These are phyloP conservation scores for Saccharomyces hybrid DNA, from an alignment of 1,139 yeast genomes.

Conservation along the genomic window DNA sequence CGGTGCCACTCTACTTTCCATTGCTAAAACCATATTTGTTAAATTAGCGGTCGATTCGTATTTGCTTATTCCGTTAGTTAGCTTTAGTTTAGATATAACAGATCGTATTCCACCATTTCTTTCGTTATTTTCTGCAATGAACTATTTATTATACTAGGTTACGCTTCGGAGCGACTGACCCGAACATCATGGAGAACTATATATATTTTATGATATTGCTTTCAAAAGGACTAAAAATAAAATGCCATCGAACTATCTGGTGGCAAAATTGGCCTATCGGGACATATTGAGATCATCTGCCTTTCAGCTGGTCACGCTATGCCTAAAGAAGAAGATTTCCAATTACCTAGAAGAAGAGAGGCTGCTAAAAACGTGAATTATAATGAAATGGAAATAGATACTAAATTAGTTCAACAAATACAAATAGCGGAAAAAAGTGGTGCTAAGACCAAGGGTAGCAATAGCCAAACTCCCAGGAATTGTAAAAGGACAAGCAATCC, in stretches of 20 bases:
- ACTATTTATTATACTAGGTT: background rate
- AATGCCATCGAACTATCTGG: background rate
- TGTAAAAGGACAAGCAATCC: background rate
- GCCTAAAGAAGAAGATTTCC: background rate
- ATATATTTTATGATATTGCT: background rate
- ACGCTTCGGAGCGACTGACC: background rate
- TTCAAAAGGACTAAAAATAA: background rate
- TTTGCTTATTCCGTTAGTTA: background rate
- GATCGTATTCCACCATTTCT: background rate
- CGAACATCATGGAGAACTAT: background rate
- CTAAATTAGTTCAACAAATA: slow-evolving; percentile 13
- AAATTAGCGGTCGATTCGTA: background rate
- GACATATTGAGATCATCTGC: background rate
- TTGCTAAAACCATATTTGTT: slow-evolving; percentile 5
- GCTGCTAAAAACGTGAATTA: slow-evolving; percentile 31
- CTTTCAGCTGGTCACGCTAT: background rate
- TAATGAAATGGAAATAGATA: slow-evolving; percentile 32
- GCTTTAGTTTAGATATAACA: background rate
- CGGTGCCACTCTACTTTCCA: slow-evolving; percentile 59
- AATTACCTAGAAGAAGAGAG: slow-evolving; percentile 17
- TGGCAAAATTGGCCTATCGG: background rate
- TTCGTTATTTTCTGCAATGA: background rate
- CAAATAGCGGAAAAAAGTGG: slow-evolving; percentile 13
- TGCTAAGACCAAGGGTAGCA: background rate
- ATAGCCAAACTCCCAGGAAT: slow-evolving; percentile 1